Evolutionary conservation across 805 yeast species (phyloP), one percentile per base, ranked within the genome.

Genomic region (Nakazawaea ambrosiae): DNA sequence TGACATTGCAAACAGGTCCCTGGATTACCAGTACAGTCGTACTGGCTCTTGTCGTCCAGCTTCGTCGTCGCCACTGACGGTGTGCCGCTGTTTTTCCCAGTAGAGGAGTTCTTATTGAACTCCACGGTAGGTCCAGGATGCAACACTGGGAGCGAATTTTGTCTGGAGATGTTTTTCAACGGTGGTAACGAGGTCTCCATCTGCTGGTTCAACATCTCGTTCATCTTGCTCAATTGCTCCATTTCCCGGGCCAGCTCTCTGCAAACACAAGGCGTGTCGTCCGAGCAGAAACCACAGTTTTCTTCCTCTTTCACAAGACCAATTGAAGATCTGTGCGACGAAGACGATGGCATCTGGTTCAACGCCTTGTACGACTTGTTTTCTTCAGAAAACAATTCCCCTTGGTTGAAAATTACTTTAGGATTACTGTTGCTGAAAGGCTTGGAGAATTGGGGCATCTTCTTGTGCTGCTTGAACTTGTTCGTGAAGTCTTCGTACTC

Each of bases 271-370:
- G 95, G 89, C 0, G 95, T 79, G 47, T 79, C 92, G 47, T 85
- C 95, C 0, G 95, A 76, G 53, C 97, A 90, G 58, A 90, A 89
- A 0, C 97, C 97, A 59, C 97, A 90, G 41, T 82, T 76, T 46
- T 84, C 94, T 42, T 19, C 31, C 18, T n/a, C 25, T 25, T 11
- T 26, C 12, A 26, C n/a, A n/a, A n/a, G n/a, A n/a, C n/a, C n/a
- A n/a, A n/a, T n/a, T n/a, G n/a, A n/a, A n/a, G n/a, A n/a, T n/a
- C n/a, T n/a, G n/a, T n/a, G n/a, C n/a, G n/a, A 18, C 24, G 18
- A 20, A n/a, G 17, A 20, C 19, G 17, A 39, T n/a, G n/a, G n/a
- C n/a, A n/a, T n/a, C n/a, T n/a, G n/a, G n/a, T n/a, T n/a, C n/a
- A n/a, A n/a, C 28, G 10, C 28, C 28, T 26, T 7, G 6, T 8